Evolutionary conservation across 1,284 basidiomycete genomes (phyloP).

Genomic region (Trichosporon inkin): DNA sequence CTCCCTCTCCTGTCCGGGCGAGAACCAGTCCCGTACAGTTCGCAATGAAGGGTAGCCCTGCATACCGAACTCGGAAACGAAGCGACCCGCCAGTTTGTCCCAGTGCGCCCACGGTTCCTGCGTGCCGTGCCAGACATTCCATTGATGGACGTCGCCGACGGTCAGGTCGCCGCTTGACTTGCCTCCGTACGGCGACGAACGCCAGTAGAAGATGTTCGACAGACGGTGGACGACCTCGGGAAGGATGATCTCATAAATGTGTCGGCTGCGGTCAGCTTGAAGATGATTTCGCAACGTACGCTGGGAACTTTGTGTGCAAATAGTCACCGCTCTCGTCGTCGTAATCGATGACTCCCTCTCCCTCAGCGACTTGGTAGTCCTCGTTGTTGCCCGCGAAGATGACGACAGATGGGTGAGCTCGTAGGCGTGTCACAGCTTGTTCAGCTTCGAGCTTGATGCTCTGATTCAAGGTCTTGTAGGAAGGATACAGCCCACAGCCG

Average conservation of each 20-base stretch:
- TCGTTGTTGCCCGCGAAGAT: conserved; percentile 91
- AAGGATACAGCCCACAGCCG: conserved; percentile 59
- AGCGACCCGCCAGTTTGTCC: conserved; percentile 76
- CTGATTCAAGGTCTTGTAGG: conserved; percentile 51
- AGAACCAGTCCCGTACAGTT: conserved; percentile 72
- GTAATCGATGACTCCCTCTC: conserved; percentile 70
- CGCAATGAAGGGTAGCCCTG: conserved; percentile 72
- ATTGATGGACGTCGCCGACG: conserved; percentile 81
- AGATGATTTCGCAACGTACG: conserved; percentile 37
- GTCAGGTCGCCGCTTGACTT: conserved; percentile 67
- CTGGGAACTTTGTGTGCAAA: conserved; percentile 76
- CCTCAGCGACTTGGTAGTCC: conserved; percentile 66
- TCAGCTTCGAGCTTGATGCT: conserved; percentile 53
- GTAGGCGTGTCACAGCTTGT: conserved; percentile 52
- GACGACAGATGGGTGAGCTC: conserved; percentile 60
- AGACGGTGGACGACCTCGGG: conserved; percentile 65
- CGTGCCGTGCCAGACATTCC: conserved; percentile 83
- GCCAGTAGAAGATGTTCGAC: conserved; percentile 71
- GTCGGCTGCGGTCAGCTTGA: conserved; percentile 50
- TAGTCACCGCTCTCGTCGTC: conserved; percentile 72
- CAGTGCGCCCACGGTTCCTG: conserved; percentile 88
- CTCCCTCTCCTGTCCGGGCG: conserved; percentile 52
- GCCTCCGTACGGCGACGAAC: conserved; percentile 79
- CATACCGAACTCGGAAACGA: conserved; percentile 61
- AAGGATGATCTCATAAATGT: conserved; percentile 78